Evolutionary conservation across 1,284 basidiomycete species (phyloP).

Genomic region (Rhodotorula sp.): DNA sequence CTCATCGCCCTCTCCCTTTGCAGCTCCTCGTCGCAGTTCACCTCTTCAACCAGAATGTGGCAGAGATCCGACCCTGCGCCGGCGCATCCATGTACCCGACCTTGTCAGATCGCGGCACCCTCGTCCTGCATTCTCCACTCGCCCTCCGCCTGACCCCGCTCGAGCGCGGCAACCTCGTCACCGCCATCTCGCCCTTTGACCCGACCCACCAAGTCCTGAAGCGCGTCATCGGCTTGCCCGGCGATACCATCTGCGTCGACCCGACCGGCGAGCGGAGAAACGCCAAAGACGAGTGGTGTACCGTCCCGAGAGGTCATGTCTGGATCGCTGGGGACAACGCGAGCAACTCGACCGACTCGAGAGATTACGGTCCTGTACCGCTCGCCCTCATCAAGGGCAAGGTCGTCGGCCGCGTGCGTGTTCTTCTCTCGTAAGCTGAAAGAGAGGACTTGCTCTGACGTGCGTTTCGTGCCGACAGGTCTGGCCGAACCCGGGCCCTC

Average conservation of each 20-base stretch:
- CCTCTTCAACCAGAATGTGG: slow-evolving; percentile 42
- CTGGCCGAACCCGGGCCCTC: slow-evolving; percentile 28
- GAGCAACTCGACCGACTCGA: slow-evolving; percentile 77
- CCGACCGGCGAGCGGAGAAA: slow-evolving; percentile 56
- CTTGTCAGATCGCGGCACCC: slow-evolving; percentile 33
- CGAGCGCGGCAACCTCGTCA: slow-evolving; percentile 75
- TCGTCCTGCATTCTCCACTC: slow-evolving; percentile 40
- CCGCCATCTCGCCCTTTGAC: slow-evolving; percentile 70
- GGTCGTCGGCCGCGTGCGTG: slow-evolving; percentile 67
- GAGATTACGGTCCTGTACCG: slow-evolving; percentile 87
- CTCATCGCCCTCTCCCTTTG: no score
- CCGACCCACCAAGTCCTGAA: slow-evolving; percentile 70
- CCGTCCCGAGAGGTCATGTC: slow-evolving; percentile 54
- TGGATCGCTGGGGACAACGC: slow-evolving; percentile 94
- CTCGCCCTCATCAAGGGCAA: slow-evolving; percentile 76
- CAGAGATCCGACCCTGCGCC: slow-evolving; percentile 42
- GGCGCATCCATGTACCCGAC: slow-evolving; percentile 46
- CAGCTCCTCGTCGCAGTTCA: slow-evolving; percentile 39
- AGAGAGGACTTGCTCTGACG: not conserved
- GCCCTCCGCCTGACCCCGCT: slow-evolving; percentile 29
- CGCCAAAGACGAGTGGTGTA: slow-evolving; percentile 40
- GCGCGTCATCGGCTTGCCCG: slow-evolving; percentile 83
- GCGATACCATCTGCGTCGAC: slow-evolving; percentile 85
- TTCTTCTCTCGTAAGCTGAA: no score
- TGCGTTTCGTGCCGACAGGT: slow-evolving; percentile 8